Evolutionary conservation across 2,329 filamentous ascomycete species (phyloP), one percentile per base, ranked within the genome.

Genomic region (Scytalidium lignicola): DNA sequence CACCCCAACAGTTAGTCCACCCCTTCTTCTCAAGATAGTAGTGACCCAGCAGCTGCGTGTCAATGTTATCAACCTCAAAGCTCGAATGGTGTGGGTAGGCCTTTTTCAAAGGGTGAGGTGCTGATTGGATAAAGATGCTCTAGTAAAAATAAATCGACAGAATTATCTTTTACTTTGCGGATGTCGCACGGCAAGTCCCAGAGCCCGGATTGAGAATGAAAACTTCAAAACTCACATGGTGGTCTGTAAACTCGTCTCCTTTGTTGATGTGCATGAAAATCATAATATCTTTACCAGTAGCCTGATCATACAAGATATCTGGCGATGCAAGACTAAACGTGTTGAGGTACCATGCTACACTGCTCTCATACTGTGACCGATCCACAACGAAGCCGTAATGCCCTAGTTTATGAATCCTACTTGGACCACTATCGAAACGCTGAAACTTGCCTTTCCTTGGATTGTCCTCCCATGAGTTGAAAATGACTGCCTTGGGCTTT

Each of bases 11-110:
- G 56, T 72, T 76, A 56, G 71, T 74, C 61, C 84, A 84, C 1
- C 79, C 80, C 62, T 80, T 76, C 51, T 76, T 66, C 2, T 72
- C 72, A 52, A 88, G 67, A 79, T 80, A 86, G 59, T 86, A 75
- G 65, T 88, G 84, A 2, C 84, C 84, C 2, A 87, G 69, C 15
- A 78, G 70, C 68, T 88, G 83, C 3, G 79, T 78, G 59, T 88
- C 83, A 56, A 83, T 85, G 62, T 87, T 82, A 57, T 84, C 77
- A 3, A 85, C 82, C 65, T 87, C 84, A 55, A 82, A 88, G 21
- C 21, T 37, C 7, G 32, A 37, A 37, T 37, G 32, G 32, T 37
- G 32, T 80, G 0, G 54, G 55, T 18, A 39, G 43, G 13, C 51
- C 52, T 67, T 23, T 57, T 54, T 43, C 59, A 47, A 32, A 61